A percentile compares a stretch with the other conserved stretches of the same genome.
These are phyloP conservation scores for Aspergillus indologenus DNA, from an alignment of 495 filamentous ascomycete genomes.

Conservation along the genomic window DNA sequence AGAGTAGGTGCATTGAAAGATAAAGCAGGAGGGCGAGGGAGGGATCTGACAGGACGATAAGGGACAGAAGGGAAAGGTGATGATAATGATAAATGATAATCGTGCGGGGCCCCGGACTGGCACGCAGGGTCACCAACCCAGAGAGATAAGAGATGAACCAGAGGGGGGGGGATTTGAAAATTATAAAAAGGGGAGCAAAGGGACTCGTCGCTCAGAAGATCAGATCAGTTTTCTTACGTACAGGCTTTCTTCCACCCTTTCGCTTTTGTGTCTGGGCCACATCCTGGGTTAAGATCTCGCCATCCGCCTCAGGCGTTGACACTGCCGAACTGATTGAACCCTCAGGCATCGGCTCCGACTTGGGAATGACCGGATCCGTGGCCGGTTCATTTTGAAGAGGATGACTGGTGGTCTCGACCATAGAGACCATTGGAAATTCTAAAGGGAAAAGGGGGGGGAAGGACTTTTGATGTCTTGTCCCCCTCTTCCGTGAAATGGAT, in stretches of 20 bases:
- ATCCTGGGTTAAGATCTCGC: conserved; percentile 55
- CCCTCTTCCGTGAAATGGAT: neutral
- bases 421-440: conserved; percentile 45
- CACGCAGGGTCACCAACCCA: neutral
- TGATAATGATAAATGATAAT: conserved; percentile 25
- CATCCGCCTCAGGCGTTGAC: conserved; percentile 57
- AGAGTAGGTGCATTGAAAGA: conserved; percentile 30
- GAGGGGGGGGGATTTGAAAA: conserved; percentile 11
- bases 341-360: conserved; percentile 45
- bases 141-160: neutral
- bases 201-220: neutral
- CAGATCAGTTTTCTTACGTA: conserved; percentile 49
- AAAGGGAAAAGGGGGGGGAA: conserved; percentile 11
- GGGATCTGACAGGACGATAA: conserved; percentile 17
- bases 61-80: conserved; percentile 9
- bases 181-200: conserved; percentile 11
- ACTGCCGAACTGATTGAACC: conserved; percentile 48
- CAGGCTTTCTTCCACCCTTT: conserved; percentile 95
- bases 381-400: conserved; percentile 40
- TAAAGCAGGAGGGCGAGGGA: conserved; percentile 16
- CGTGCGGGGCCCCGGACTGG: conserved; percentile 26
- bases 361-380: conserved; percentile 45
- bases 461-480: conserved; percentile 12
- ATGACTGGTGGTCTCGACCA: conserved; percentile 40
- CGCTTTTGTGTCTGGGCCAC: conserved; percentile 71